Evolutionary conservation across 2,329 filamentous ascomycete species (phyloP).

Genomic region (Ambrosiella cleistominuta): DNA sequence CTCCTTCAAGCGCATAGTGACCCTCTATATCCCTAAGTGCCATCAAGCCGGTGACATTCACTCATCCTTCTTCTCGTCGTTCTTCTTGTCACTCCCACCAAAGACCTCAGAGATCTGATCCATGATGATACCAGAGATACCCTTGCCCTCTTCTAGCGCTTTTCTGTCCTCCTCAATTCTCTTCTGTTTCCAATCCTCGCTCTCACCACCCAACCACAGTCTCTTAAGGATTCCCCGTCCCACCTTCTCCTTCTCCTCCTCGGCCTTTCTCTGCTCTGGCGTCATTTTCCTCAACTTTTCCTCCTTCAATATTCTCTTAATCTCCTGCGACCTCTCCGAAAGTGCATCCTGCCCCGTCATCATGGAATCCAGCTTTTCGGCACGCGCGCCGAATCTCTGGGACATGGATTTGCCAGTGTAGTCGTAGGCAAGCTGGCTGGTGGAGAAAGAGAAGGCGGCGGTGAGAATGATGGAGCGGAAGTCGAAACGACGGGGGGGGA

Average conservation of each 20-base stretch:
- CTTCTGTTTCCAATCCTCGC: conserved; percentile 36
- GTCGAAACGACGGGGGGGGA: conserved; percentile 35
- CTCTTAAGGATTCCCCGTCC: conserved; percentile 23
- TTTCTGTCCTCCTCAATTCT: conserved; percentile 33
- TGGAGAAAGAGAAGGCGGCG: conserved; percentile 32
- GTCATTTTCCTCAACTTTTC: conserved; percentile 23
- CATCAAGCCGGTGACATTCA: not conserved
- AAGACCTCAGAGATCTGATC: conserved; percentile 40
- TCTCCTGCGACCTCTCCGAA: conserved; percentile 35
- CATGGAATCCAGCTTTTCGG: conserved; percentile 21
- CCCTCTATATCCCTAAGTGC: not conserved
- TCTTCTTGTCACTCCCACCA: conserved; percentile 14
- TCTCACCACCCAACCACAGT: conserved; percentile 42
- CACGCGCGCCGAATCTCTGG: conserved; percentile 28
- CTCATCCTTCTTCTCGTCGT: not conserved
- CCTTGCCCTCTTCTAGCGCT: conserved; percentile 37
- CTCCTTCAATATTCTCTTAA: conserved; percentile 29
- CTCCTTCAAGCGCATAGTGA: not conserved
- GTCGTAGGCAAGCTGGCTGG: conserved; percentile 38
- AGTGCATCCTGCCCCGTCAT: conserved; percentile 29
- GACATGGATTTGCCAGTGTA: conserved; percentile 37
- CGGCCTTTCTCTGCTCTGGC: conserved; percentile 19
- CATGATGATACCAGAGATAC: conserved; percentile 37
- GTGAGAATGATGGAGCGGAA: conserved; percentile 33
- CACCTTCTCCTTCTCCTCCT: conserved; percentile 18